phyloP scores from a whole-genome alignment of 495 filamentous ascomycete genomes.

The Glarea lozoyensis region DNA sequence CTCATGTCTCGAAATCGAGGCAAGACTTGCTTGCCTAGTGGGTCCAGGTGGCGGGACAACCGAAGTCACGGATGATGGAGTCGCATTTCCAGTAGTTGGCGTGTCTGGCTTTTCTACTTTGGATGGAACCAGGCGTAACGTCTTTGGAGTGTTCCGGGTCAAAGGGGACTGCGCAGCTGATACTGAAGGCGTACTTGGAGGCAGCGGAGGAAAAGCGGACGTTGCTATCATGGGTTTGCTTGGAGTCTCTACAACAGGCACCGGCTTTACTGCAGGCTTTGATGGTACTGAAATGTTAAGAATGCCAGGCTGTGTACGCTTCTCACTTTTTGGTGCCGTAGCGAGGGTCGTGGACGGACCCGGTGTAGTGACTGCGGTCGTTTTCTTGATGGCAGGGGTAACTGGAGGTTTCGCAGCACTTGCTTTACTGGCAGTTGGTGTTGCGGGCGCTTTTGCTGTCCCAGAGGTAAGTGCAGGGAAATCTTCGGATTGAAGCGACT shows the following conservation, averaged over 20 bases:
- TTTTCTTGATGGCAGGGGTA: conserved; percentile 7
- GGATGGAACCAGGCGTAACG: conserved; percentile 62
- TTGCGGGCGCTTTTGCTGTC: conserved; percentile 23
- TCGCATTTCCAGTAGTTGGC: conserved; percentile 33
- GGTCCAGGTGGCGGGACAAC: conserved; percentile 28
- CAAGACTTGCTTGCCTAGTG: conserved; percentile 50
- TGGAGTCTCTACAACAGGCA: conserved; percentile 25
- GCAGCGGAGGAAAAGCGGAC: conserved; percentile 36
- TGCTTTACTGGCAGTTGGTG: conserved; percentile 17
- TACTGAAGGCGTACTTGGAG: conserved; percentile 38
- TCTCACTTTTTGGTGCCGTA: conserved; percentile 24
- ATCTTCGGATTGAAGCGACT: conserved; percentile 43
- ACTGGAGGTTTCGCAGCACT: conserved; percentile 1
- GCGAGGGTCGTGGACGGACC: not conserved
- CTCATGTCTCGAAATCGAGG: conserved; percentile 36
- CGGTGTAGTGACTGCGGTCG: conserved; percentile 1
- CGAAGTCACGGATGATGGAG: conserved; percentile 28
- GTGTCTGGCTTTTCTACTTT: conserved; percentile 64
- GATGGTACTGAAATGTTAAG: conserved; percentile 53
- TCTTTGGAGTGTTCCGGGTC: conserved; percentile 36
- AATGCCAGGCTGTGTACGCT: conserved; percentile 48
- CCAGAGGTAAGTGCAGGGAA: conserved; percentile 42
- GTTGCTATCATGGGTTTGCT: conserved; percentile 28
- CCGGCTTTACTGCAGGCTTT: conserved; percentile 21
- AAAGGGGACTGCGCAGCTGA: conserved; percentile 37